A percentile compares a stretch with the other conserved stretches of the same genome.
Evolutionary conservation across 108 stramenopile species (phyloP).

Genomic region (Pseudonitzschia pungens): DNA sequence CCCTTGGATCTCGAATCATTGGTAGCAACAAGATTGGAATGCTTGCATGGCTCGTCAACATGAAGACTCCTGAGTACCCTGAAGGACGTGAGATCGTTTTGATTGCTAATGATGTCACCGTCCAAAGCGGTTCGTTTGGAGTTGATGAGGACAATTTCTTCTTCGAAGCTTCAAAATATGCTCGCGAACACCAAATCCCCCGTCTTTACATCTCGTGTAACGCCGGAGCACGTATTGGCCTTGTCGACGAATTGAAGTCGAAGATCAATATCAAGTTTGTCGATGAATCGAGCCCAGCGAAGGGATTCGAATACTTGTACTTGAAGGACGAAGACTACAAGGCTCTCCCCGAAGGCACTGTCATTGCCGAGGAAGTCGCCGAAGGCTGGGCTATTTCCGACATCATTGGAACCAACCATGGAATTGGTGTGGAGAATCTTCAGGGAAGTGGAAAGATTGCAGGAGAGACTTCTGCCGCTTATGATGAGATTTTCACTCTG

Average conservation of each 20-base stretch:
- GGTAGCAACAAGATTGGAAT: conserved; percentile 98
- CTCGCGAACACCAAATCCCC: conserved; percentile 88
- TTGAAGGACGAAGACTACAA: conserved; percentile 91
- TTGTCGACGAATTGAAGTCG: conserved; percentile 95
- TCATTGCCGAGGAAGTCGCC: conserved; percentile 81
- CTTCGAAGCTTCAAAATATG: conserved; percentile 89
- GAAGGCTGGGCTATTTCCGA: conserved; percentile 92
- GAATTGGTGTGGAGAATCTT: conserved; percentile 98
- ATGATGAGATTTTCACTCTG: conserved; percentile 97
- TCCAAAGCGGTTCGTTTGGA: conserved; percentile 96
- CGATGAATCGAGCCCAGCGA: conserved; percentile 81
- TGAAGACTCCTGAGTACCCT: conserved; percentile 98
- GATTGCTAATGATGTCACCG: conserved; percentile 98
- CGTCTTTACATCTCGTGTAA: conserved; percentile 97
- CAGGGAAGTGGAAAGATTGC: conserved; percentile 98
- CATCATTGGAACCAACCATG: conserved; percentile 93
- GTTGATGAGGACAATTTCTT: conserved; percentile 95
- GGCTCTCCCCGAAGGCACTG: conserved; percentile 80
- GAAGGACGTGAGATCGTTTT: conserved; percentile 96
- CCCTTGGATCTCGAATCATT: conserved; percentile 72
- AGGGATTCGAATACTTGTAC: conserved; percentile 98
- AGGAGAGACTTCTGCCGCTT: conserved; percentile 95
- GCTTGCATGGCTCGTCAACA: conserved; percentile 89
- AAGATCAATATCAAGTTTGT: conserved; percentile 95
- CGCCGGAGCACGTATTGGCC: conserved; percentile 97